Conservation (phyloP, 1,284 basidiomycete species). For the Sanghuangporus weigelae region DNA sequence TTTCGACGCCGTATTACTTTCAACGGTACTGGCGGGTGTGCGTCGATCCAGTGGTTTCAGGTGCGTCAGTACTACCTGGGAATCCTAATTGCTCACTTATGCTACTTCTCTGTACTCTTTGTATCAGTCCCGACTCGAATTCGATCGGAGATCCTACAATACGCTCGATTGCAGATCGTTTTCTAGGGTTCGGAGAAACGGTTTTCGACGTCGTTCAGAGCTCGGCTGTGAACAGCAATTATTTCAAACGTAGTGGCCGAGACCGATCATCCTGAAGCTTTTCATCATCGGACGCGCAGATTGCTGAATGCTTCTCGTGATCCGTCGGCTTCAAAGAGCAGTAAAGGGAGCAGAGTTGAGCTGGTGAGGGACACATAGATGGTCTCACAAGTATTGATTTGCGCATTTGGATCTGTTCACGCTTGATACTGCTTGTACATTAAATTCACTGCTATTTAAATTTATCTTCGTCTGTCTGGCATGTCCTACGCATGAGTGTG, state of each 20-base stretch:
- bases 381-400: not conserved
- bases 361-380: not conserved
- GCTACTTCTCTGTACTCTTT: not conserved
- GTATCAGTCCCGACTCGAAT: conserved; percentile 60
- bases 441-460: not conserved
- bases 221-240: conserved; percentile 75
- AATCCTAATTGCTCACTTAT: not conserved
- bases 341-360: not conserved
- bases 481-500: no score
- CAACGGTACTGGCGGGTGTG: conserved; percentile 88
- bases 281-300: no score
- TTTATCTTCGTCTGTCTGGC: no score
- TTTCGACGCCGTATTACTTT: conserved; percentile 81
- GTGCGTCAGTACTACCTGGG: conserved; percentile 47
- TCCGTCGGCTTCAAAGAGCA: not conserved
- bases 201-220: conserved; percentile 81
- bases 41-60: conserved; percentile 85
- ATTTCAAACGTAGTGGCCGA: conserved; percentile 54
- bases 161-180: conserved; percentile 73
- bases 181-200: conserved; percentile 84
- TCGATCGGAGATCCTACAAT: conserved; percentile 71
- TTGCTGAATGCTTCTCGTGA: not conserved
- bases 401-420: not conserved
- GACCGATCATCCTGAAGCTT: not conserved
- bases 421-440: not conserved